These are phyloP conservation scores for Astraeus odoratus DNA, from an alignment of 768 basidiomycete species.

Conservation along the genomic window DNA sequence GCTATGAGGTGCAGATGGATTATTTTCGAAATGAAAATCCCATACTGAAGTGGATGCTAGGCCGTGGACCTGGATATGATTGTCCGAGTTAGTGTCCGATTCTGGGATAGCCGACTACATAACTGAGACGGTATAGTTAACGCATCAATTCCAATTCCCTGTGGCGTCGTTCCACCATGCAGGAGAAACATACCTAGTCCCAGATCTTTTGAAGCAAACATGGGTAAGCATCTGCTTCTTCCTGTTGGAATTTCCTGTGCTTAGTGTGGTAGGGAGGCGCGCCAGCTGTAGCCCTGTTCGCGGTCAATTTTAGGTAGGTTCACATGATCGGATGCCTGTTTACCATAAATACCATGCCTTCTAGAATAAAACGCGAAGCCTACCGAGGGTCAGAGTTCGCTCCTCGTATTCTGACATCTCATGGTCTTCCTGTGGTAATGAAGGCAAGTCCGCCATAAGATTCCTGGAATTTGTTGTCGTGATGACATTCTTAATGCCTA, in stretches of 20 bases:
- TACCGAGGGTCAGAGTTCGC: slow-evolving; percentile 80
- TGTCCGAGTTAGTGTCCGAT: slow-evolving; percentile 45
- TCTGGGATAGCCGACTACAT: too few relatives aligned
- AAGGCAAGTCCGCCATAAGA: slow-evolving; percentile 40
- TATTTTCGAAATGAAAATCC: not conserved
- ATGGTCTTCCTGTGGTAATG: slow-evolving; percentile 65
- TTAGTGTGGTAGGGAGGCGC: slow-evolving; percentile 40
- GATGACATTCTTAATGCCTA: slow-evolving; percentile 15
- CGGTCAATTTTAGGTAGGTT: slow-evolving; percentile 37
- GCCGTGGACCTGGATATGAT: slow-evolving; percentile 70
- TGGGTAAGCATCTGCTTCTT: slow-evolving; percentile 37
- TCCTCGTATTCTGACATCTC: slow-evolving; percentile 61
- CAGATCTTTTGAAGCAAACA: slow-evolving; percentile 63
- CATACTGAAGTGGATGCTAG: slow-evolving; percentile 12
- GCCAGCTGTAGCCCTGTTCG: slow-evolving; percentile 77
- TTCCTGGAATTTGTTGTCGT: not conserved
- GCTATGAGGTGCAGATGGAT: slow-evolving; percentile 30
- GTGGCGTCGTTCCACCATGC: slow-evolving; percentile 77
- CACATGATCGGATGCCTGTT: not conserved
- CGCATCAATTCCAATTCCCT: slow-evolving; percentile 80
- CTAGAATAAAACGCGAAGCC: slow-evolving; percentile 72
- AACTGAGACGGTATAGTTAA: slow-evolving; percentile 36
- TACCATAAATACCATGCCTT: not conserved
- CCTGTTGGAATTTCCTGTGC: not conserved
- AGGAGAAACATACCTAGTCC: slow-evolving; percentile 77